Evolutionary conservation across 2,329 filamentous ascomycete species (phyloP), one percentile per base, ranked within the genome.

Genomic region (Colletotrichum melonis): DNA sequence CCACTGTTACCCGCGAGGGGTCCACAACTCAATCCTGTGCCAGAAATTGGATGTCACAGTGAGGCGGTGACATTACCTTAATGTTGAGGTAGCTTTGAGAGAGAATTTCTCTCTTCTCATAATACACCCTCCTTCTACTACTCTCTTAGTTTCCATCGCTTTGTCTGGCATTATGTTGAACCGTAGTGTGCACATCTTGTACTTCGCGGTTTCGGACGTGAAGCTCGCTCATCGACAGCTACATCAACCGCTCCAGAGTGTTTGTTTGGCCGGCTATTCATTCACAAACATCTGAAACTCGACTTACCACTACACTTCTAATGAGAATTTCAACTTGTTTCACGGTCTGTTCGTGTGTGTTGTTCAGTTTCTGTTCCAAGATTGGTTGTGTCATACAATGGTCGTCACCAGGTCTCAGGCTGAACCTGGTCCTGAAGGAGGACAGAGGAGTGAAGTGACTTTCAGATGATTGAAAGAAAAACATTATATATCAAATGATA

Each of bases 1-100:
- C 72, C 72, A 73, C 69, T 74, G 63, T 52, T 74, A 74, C 69
- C 72, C 72, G 72, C 22, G 3, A 38, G n/a, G 16, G 49, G 57
- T 65, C 64, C 72, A 57, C 49, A 32, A 54, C 63, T 63, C 46
- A 58, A 42, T 46, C 38, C 1, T 4, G 1, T 11, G 52, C 35
- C 58, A 62, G 35, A 22, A 35, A 35, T 35, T 35, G 32, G 1
- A 12, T 2, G 7, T 4, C 69, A 73, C 66, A 49, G 19, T 22
- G 19, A 49, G 42, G 42, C 9, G 42, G 42, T 49, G 42, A 49
- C 19, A 22, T 49, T 49, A 22, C 42, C 42, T 49, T 49, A 2
- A 49, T 49, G 8, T n/a, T 11, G 19, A 49, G 42, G 42, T 49
- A 22, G 42, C 42, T 22, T 49, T 49, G 7, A 49, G 42, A 2